Evolutionary conservation across 2,329 filamentous ascomycete genomes (phyloP).

Genomic region (Aspergillus luchuensis): DNA sequence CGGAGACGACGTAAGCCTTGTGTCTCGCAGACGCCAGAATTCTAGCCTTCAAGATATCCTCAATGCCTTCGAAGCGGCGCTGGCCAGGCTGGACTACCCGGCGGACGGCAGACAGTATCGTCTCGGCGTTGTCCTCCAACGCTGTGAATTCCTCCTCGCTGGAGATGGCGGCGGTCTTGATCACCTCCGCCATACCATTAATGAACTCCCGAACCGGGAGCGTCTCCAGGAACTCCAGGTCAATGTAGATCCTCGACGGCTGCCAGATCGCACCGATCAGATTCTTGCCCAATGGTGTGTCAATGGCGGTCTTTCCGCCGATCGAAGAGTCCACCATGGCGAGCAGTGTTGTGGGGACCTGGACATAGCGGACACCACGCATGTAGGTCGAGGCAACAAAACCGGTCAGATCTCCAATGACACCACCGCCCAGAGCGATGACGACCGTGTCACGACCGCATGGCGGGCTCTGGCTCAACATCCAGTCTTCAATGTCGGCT

Average conservation of each 20-base stretch:
- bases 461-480: constrained; percentile 75
- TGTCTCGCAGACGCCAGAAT: constrained; percentile 88
- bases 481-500: constrained; percentile 95
- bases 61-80: constrained; percentile 69
- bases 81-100: constrained; percentile 58
- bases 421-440: constrained; percentile 90
- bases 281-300: constrained; percentile 95
- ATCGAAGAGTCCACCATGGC: constrained; percentile 99
- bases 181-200: constrained; percentile 97
- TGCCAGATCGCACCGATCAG: constrained; percentile 97
- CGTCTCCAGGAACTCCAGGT: constrained; percentile 87
- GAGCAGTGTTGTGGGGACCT: constrained; percentile 91
- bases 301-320: constrained; percentile 97
- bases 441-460: constrained; percentile 95
- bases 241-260: constrained; percentile 89
- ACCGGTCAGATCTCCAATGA: constrained; percentile 97
- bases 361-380: constrained; percentile 93
- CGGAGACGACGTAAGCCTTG: constrained; percentile 92
- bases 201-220: constrained; percentile 90
- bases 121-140: constrained; percentile 77
- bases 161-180: constrained; percentile 98
- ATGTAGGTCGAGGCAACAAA: constrained; percentile 98
- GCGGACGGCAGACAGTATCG: constrained; percentile 73
- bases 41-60: constrained; percentile 70
- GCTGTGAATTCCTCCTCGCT: constrained; percentile 81